Evolutionary conservation across 495 filamentous ascomycete species (phyloP), one percentile per base, ranked within the genome.

Genomic region (Aspergillus diversus): DNA sequence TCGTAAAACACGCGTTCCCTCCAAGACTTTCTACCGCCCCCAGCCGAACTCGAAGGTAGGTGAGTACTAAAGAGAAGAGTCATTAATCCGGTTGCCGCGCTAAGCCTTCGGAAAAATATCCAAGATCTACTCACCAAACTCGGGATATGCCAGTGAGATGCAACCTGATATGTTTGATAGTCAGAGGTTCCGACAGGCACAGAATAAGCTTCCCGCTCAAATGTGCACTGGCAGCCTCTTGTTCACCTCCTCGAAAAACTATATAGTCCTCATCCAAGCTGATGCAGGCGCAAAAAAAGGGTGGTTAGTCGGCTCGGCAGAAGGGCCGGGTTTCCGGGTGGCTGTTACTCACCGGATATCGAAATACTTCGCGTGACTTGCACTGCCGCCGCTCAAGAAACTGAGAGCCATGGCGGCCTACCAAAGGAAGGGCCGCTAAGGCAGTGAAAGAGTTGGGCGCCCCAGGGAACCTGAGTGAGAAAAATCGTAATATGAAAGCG

Each of bases 241-340:
- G 80, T 55, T 90, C 86, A 63, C 74, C 81, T 47, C 92, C 92
- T 21, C 91, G 89, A 46, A 96, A 87, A 12, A 95, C 85, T 57
- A 94, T 83, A 46, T 93, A 88, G 63, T 91, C 88, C 62, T 91
- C 86, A 21, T 93, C 90, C 59, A 93, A 84, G 21, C 92, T 96
- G 66, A 59, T 9, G 33, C 21, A 32, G n/a, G 47, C 35, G 48
- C 21, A 52, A 50, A 59, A 47, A 17, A 21, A 39, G 17, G 39
- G 21, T 8, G 46, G 60, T 65, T 59, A 65, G 64, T 47, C 32
- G 27, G 52, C 56, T 64, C 67, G 55, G 59, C 37, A 39, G 13
- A 27, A 65, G 43, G 55, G 55, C 48, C 53, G 53, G 59, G 31
- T 32, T 63, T 46, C 39, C 66, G 66, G 21, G 55, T 35, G n/a